A percentile compares a stretch with the other conserved stretches of the same genome.
phyloP scores from a whole-genome alignment of 164 flowering plant genomes.

The Akebia trifoliata region DNA sequence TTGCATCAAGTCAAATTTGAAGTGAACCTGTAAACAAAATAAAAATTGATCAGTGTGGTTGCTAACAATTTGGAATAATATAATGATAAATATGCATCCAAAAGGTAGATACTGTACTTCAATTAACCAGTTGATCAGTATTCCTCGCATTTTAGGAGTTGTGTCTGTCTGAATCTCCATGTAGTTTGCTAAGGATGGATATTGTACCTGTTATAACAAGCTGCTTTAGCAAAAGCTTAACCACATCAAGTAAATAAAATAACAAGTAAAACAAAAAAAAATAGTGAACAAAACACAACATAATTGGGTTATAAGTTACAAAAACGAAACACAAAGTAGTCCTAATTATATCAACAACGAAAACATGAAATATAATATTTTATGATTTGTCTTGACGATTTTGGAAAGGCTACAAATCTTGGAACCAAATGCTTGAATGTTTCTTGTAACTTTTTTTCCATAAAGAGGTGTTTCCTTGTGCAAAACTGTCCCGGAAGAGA shows the following conservation, averaged over 20 bases:
- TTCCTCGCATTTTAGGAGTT: constrained; percentile 70
- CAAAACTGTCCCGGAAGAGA: too few relatives aligned
- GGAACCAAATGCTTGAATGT: too few relatives aligned
- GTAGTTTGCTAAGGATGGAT: constrained; percentile 43
- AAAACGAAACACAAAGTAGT: too few relatives aligned
- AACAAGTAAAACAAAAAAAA: not conserved
- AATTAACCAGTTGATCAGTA: constrained; percentile 83
- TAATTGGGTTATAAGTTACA: too few relatives aligned
- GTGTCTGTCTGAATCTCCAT: constrained; percentile 55
- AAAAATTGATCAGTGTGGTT: constrained; percentile 3
- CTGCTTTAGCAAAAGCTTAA: constrained; percentile 4
- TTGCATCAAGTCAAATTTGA: constrained; percentile 77
- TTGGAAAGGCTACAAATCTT: too few relatives aligned
- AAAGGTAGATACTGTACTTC: constrained; percentile 41
- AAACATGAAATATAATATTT: too few relatives aligned
- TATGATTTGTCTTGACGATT: too few relatives aligned
- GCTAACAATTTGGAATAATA: not conserved
- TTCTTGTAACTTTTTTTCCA: too few relatives aligned
- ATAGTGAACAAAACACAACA: too few relatives aligned
- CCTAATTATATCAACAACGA: too few relatives aligned
- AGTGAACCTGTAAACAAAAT: constrained; percentile 56
- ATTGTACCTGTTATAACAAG: constrained; percentile 43
- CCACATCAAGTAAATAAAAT: not conserved
- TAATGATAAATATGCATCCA: not conserved
- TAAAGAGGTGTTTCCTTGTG: too few relatives aligned